Evolutionary conservation across 768 basidiomycete genomes (phyloP).

Genomic region (Clavulina sp.): DNA sequence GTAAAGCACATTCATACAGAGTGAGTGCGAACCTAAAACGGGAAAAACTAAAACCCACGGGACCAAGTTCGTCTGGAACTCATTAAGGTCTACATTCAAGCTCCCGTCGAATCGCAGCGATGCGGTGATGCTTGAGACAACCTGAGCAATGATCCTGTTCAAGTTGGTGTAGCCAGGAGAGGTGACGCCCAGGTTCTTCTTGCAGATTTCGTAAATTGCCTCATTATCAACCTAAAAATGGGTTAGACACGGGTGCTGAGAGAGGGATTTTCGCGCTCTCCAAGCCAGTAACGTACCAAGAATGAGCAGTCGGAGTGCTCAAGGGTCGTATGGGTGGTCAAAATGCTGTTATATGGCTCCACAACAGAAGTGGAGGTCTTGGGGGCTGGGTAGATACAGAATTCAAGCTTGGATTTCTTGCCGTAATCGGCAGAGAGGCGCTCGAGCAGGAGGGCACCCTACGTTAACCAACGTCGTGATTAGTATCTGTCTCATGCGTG

Average conservation of each 20-base stretch:
- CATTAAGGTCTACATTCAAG: conserved; percentile 90
- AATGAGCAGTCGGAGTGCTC: conserved; percentile 99
- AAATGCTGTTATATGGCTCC: conserved; percentile 80
- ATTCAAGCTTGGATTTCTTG: conserved; percentile 98
- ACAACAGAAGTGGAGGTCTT: conserved; percentile 91
- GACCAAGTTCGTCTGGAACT: conserved; percentile 98
- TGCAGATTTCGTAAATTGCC: conserved; percentile 99
- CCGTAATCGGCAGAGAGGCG: conserved; percentile 96
- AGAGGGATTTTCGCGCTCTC: no score
- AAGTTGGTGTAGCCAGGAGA: conserved; percentile 86
- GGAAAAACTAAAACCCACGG: conserved; percentile 42
- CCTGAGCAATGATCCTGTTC: conserved; percentile 93
- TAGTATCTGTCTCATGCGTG: background rate
- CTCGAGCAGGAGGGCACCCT: conserved; percentile 81
- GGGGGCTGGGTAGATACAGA: conserved; percentile 92
- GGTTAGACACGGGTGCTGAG: no score
- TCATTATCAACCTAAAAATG: conserved; percentile 78
- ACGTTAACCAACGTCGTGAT: background rate
- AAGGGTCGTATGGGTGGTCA: conserved; percentile 96
- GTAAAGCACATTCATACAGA: conserved; percentile 3
- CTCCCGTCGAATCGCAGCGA: conserved; percentile 96
- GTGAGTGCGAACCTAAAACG: background rate
- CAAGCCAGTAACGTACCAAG: conserved; percentile 42
- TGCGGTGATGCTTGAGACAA: conserved; percentile 94
- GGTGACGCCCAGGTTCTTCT: conserved; percentile 72